These are phyloP conservation scores for Fusarium burgessii DNA, from an alignment of 2,329 filamentous ascomycete genomes.

Conservation along the genomic window DNA sequence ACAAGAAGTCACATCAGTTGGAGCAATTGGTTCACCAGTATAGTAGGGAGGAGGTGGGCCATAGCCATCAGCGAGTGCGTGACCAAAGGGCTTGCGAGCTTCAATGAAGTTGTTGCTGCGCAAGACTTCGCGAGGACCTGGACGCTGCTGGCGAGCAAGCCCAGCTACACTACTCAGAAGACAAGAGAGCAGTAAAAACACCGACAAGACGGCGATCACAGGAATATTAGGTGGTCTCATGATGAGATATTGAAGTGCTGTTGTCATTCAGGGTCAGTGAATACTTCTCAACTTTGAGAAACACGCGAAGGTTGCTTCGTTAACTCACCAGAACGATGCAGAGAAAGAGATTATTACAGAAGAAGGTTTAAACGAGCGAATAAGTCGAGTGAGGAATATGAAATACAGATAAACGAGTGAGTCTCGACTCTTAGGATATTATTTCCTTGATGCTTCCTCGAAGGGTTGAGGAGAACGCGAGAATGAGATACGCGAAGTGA, in stretches of 20 bases:
- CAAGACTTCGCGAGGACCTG: background rate
- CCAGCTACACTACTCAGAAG: constrained; percentile 24
- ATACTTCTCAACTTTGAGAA: background rate
- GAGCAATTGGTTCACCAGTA: constrained; percentile 12
- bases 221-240: constrained; percentile 54
- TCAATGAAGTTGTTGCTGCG: constrained; percentile 21
- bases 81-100: constrained; percentile 13
- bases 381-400: constrained; percentile 1
- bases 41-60: constrained; percentile 43
- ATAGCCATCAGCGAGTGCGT: constrained; percentile 34
- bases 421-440: background rate
- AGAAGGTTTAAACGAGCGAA: constrained; percentile 13
- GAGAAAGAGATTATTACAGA: background rate
- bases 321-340: constrained; percentile 1
- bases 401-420: constrained; percentile 28
- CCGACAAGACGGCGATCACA: constrained; percentile 49
- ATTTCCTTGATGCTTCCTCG: constrained; percentile 10
- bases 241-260: constrained; percentile 31
- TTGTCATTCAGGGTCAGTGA: constrained; percentile 8
- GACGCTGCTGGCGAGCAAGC: constrained; percentile 7
- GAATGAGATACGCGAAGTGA: constrained; percentile 3
- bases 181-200: constrained; percentile 43
- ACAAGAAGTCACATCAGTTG: constrained; percentile 20
- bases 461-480: constrained; percentile 13
- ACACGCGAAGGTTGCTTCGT: background rate